These are phyloP conservation scores for Hibiscus trionum DNA, from an alignment of 345 rosid genomes.

Conservation along the genomic window DNA sequence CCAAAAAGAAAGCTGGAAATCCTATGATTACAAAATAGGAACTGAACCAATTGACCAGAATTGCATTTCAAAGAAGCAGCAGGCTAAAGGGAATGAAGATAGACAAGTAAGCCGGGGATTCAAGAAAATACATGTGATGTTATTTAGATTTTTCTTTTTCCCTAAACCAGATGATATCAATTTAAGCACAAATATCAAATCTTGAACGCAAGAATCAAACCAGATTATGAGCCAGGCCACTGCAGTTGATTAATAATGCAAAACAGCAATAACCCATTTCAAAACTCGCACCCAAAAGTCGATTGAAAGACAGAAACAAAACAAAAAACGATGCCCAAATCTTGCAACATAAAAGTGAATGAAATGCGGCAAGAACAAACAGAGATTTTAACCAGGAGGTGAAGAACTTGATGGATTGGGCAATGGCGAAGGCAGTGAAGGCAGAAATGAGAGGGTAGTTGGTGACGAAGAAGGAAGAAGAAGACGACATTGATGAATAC, in stretches of 20 bases:
- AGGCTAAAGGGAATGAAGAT: too few species aligned
- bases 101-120: not conserved
- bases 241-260: not conserved
- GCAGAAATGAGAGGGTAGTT: constrained; percentile 54
- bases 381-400: constrained; percentile 35
- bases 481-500: constrained; percentile 24
- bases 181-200: not conserved
- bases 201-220: not conserved
- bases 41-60: not conserved
- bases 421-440: constrained; percentile 35
- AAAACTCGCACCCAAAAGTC: not conserved
- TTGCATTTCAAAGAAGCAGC: not conserved
- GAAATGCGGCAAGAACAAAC: not conserved
- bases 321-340: not conserved
- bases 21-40: not conserved
- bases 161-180: not conserved
- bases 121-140: not conserved
- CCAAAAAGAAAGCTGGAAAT: not conserved
- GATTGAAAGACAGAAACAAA: not conserved
- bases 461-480: constrained; percentile 27
- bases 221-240: not conserved
- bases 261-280: not conserved
- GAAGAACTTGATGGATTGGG: constrained; percentile 53
- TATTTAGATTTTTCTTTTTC: not conserved
- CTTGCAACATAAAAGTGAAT: not conserved